These are phyloP conservation scores for Pseudopyricularia cyperi DNA, from an alignment of 2,329 filamentous ascomycete species.

Conservation along the genomic window DNA sequence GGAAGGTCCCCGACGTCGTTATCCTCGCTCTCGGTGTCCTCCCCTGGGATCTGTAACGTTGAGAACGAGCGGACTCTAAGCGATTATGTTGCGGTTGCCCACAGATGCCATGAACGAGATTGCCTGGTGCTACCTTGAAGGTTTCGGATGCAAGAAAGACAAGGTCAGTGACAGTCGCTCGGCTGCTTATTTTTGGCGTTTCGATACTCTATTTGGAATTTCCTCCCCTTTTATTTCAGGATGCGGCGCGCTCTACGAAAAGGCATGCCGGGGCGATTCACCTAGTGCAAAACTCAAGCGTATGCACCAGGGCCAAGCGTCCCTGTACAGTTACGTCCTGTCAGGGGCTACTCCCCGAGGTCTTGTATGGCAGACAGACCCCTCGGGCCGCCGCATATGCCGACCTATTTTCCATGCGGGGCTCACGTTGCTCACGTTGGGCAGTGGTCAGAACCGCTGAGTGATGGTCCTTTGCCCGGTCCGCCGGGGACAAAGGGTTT, in stretches of 20 bases:
- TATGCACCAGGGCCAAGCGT: background rate
- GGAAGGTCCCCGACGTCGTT: background rate
- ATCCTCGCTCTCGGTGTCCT: background rate
- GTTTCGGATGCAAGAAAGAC: slow-evolving; percentile 96
- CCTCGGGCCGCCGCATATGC: background rate
- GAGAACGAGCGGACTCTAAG: background rate
- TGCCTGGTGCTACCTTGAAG: slow-evolving; percentile 90
- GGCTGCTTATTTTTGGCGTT: background rate
- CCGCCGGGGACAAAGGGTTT: background rate
- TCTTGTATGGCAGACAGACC: background rate
- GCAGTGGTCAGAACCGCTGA: background rate
- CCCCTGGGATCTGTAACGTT: background rate
- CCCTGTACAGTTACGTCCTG: too few species aligned
- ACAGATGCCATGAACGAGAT: slow-evolving; percentile 93
- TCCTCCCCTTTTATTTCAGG: background rate
- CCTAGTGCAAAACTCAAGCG: background rate
- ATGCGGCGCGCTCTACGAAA: background rate
- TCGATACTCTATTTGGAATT: background rate
- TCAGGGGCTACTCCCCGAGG: too few species aligned
- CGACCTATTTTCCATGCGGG: too few species aligned
- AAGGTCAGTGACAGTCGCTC: slow-evolving; percentile 53
- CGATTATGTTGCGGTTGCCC: slow-evolving; percentile 7
- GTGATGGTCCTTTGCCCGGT: background rate
- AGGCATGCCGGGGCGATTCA: background rate
- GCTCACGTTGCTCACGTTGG: too few species aligned